Percentiles rank a stretch among this genome's conserved stretches.
Conservation (phyloP, 768 basidiomycete genomes). For the Fibroporia radiculosa region DNA sequence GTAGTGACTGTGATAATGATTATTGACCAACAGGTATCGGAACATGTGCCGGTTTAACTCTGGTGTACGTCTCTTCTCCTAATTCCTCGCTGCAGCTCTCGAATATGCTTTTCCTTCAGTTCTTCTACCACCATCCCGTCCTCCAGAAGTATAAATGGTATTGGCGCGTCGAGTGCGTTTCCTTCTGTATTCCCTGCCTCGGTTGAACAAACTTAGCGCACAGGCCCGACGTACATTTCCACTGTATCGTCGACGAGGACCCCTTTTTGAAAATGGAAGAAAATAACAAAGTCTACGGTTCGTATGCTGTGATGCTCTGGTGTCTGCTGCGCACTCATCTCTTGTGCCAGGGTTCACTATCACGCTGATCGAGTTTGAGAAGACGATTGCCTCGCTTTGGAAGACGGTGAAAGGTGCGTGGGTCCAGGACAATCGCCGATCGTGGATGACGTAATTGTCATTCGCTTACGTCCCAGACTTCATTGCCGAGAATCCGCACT, state of each 20-base stretch:
- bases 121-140: constrained; percentile 62
- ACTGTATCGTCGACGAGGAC: constrained; percentile 58
- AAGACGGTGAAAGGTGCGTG: constrained; percentile 42
- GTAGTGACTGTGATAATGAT: not conserved
- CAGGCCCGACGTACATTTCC: constrained; percentile 69
- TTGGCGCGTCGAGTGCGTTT: constrained; percentile 61
- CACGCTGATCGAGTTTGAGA: constrained; percentile 53
- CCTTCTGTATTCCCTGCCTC: not conserved
- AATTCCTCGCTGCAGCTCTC: not conserved
- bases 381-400: constrained; percentile 62
- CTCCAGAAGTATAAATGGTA: constrained; percentile 63
- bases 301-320: constrained; percentile 27
- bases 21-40: constrained; percentile 38
- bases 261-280: constrained; percentile 72
- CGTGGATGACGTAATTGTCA: constrained; percentile 29
- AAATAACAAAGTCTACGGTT: constrained; percentile 61
- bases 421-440: not conserved
- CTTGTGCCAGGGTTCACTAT: constrained; percentile 46
- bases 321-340: constrained; percentile 43
- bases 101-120: constrained; percentile 3
- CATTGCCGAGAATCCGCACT: constrained; percentile 43
- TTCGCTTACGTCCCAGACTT: constrained; percentile 36
- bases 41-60: constrained; percentile 77
- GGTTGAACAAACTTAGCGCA: too few species aligned
- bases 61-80: constrained; percentile 34